Conservation (phyloP, 495 filamentous ascomycete species). For the Xylaria nigripes region DNA sequence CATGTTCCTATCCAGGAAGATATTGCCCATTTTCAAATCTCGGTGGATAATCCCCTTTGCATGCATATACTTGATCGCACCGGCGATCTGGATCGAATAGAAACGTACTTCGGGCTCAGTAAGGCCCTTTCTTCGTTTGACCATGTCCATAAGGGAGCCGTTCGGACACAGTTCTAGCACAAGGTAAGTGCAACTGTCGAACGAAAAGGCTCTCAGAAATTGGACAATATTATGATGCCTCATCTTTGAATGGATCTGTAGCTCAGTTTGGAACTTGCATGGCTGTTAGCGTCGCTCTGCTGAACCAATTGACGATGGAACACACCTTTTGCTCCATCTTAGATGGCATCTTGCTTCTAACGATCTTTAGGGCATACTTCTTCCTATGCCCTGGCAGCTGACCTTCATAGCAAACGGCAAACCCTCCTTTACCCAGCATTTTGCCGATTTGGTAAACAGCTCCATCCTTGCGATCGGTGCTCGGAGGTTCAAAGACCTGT, state of each 20-base stretch:
- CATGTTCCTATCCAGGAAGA: conserved; percentile 94
- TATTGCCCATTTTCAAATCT: conserved; percentile 95
- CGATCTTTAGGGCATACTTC: conserved; percentile 80
- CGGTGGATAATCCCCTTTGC: conserved; percentile 89
- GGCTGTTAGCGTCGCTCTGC: conserved; percentile 28
- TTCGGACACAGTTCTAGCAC: conserved; percentile 91
- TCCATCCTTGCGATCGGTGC: conserved; percentile 52
- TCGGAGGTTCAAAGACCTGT: conserved; percentile 63
- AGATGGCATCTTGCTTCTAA: conserved; percentile 75
- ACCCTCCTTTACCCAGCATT: conserved; percentile 86
- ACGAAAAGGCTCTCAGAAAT: conserved; percentile 91
- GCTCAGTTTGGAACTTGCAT: conserved; percentile 83
- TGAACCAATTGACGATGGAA: background rate
- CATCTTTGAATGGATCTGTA: conserved; percentile 98
- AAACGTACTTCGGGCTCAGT: conserved; percentile 87
- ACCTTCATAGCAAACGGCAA: conserved; percentile 83
- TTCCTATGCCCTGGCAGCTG: conserved; percentile 46
- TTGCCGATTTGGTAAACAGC: conserved; percentile 76
- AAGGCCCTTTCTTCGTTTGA: conserved; percentile 75
- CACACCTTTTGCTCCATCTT: conserved; percentile 81
- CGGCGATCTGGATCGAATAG: conserved; percentile 86
- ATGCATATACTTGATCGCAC: conserved; percentile 96
- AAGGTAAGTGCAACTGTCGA: conserved; percentile 79
- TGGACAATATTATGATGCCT: conserved; percentile 87
- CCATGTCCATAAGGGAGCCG: conserved; percentile 97